Base-by-base conservation (phyloP, 2,329 filamentous ascomycete species). In the Botryosphaeria dothidea region DNA sequence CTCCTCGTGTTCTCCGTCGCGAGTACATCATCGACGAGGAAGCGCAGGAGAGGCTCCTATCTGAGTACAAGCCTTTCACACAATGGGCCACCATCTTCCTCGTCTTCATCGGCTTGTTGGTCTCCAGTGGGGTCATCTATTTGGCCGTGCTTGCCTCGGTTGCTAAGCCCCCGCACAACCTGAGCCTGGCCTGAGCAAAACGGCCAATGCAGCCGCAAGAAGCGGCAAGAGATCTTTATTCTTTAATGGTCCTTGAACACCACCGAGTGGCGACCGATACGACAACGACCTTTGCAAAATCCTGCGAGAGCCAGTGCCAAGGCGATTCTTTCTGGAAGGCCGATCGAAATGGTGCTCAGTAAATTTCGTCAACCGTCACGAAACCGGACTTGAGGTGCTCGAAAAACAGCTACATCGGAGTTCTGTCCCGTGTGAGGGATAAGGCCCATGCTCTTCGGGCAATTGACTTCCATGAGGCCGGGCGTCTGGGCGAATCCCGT, bases 121-220 rank as follows among this genome's bases (percentile, higher is more conserved):
- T 65, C 54, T 52, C 41, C 8, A 38, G 23, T 19, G 57, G 54
- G 45, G 54, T 65, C 25, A 27, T 61, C 11, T 60, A 52, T 13
- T 51, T 65, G 23, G 63, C 54, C 23, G 25, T 65, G 27, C 52
- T 58, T 27, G 43, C 38, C n/a, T 49, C 58, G 21, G 43, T 49
- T 62, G 43, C 43, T 41, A n/a, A 9, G 43, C 58, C 45, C n/a
- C 45, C 45, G 34, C 58, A 62, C 8, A 15, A 45, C 38, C 41
- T 46, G 56, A 60, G 27, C 38, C 9, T 48, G 56, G 56, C 56
- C 41, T 60, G 48, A 64, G 61, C 61, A 27, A 19, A 25, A n/a
- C n/a, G 25, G n/a, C 19, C 61, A 36, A 25, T 56, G 61, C 29
- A 25, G 49, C 60, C 49, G 48, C 60, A 63, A 17, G 36, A 25